Evolutionary conservation across 2,329 filamentous ascomycete species (phyloP), one percentile per base, ranked within the genome.

Genomic region (Diaporthe citrichinensis): DNA sequence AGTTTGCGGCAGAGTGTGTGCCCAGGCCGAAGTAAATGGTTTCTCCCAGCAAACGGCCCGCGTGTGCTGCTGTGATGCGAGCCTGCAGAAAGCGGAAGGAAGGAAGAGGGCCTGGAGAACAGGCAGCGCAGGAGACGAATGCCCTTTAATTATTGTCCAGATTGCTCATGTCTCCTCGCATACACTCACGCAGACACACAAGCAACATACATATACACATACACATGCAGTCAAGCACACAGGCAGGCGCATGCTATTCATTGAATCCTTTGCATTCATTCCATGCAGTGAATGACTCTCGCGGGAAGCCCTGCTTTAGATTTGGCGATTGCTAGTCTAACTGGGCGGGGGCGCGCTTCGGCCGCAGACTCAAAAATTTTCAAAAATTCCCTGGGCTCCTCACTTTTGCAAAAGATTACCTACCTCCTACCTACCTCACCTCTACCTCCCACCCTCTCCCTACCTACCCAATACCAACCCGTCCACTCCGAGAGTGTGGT

Each of bases 231-330:
- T 39, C 57, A 25, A 25, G 23, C 36, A 36, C 20, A 39, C 36
- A 55, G 51, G 34, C 57, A 61, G 23, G 57, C 39, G 41, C 41
- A 67, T 8, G 31, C 25, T 23, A 65, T 41, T 69, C 65, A 69
- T 31, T 55, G 20, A 41, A 39, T 49, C 65, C 28, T 69, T 12
- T 36, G 49, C 34, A 23, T 41, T 46, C 65, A 69, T 69, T 69
- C 34, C 31, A 55, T 55, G 46, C 49, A 69, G 49, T 69, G 65
- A 69, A 69, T 69, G 65, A 69, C 65, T 69, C 65, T 69, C 65
- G 65, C 51, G 49, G 65, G 49, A 69, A 69, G 65, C 65, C 65
- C 65, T 69, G 65, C 65, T 69, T 69, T 69, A 55, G 65, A 69
- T 55, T 69, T 55, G 65, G 65, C 12, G 49, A 69, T 20, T 69